A percentile compares a stretch with the other conserved stretches of the same genome.
These are phyloP conservation scores for Penicillium sclerotiorum DNA, from an alignment of 2,329 filamentous ascomycete species.

Conservation along the genomic window DNA sequence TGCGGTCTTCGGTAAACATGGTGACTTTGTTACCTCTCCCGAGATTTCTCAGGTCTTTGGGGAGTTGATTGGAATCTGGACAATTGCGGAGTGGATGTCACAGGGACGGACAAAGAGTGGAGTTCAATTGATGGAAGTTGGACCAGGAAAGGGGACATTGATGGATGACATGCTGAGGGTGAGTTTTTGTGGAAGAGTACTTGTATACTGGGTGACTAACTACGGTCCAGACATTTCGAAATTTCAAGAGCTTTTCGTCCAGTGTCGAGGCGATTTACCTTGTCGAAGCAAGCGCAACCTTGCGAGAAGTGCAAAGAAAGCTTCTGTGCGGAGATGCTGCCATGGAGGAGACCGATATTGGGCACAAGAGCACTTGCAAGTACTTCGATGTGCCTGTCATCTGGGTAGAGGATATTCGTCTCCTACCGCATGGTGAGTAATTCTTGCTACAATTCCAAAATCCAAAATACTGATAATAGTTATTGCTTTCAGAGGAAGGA, in stretches of 20 bases:
- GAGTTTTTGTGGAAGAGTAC: slow-evolving; percentile 37
- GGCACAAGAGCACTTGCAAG: slow-evolving; percentile 74
- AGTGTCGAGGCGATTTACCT: slow-evolving; percentile 88
- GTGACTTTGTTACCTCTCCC: slow-evolving; percentile 95
- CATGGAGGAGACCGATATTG: slow-evolving; percentile 71
- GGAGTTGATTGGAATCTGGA: slow-evolving; percentile 91
- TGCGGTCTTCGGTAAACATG: slow-evolving; percentile 89
- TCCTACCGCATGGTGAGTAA: slow-evolving; percentile 69
- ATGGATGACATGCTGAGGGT: slow-evolving; percentile 96
- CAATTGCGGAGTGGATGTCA: slow-evolving; percentile 93
- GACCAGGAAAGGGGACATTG: slow-evolving; percentile 88
- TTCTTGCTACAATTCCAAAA: neutral
- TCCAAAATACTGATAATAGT: neutral
- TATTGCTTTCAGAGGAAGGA: slow-evolving; percentile 54
- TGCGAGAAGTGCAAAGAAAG: slow-evolving; percentile 76
- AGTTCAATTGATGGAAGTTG: slow-evolving; percentile 89
- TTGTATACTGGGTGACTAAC: neutral
- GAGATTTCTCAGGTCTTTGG: slow-evolving; percentile 98
- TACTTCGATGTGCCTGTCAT: slow-evolving; percentile 73
- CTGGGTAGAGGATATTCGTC: slow-evolving; percentile 87
- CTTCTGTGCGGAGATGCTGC: slow-evolving; percentile 75
- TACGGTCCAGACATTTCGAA: slow-evolving; percentile 69
- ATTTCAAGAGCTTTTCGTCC: slow-evolving; percentile 75
- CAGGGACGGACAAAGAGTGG: slow-evolving; percentile 75
- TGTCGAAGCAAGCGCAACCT: slow-evolving; percentile 84